phyloP scores from a whole-genome alignment of 2,329 filamentous ascomycete species.

The Juglanconis juglandina region DNA sequence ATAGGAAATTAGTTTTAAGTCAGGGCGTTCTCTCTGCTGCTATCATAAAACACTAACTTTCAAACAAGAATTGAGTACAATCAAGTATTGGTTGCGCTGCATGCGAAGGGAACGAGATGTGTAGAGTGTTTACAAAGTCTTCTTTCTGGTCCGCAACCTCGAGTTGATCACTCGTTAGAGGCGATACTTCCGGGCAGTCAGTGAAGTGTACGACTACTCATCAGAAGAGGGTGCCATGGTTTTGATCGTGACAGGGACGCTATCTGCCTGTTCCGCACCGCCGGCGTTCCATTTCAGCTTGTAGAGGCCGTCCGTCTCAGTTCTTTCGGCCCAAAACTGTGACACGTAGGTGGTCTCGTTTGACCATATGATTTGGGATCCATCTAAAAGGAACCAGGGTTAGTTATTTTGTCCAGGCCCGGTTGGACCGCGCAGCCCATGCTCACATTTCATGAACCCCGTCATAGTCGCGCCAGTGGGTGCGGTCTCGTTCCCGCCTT shows the following conservation, averaged over 20 bases:
- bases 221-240: not conserved
- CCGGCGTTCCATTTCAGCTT: conserved; percentile 12
- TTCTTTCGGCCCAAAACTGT: conserved; percentile 15
- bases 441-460: conserved; percentile 10
- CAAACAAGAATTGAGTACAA: too few relatives aligned
- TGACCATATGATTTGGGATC: conserved; percentile 5
- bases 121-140: too few relatives aligned
- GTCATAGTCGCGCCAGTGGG: conserved; percentile 2
- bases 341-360: conserved; percentile 5
- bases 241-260: conserved; percentile 12
- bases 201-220: not conserved
- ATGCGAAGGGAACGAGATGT: too few relatives aligned
- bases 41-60: too few relatives aligned
- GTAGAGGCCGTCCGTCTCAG: not conserved
- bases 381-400: not conserved
- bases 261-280: conserved; percentile 7
- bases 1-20: not conserved
- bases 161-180: too few relatives aligned
- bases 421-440: not conserved
- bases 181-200: too few relatives aligned
- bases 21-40: too few relatives aligned
- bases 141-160: too few relatives aligned
- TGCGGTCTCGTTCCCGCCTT: not conserved
- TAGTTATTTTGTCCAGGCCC: not conserved
- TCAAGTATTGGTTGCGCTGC: too few relatives aligned